A percentile compares a stretch with the other conserved stretches of the same genome.
Conservation (phyloP, 176 grass and related monocot genomes). For the Eragrostis nindensis region DNA sequence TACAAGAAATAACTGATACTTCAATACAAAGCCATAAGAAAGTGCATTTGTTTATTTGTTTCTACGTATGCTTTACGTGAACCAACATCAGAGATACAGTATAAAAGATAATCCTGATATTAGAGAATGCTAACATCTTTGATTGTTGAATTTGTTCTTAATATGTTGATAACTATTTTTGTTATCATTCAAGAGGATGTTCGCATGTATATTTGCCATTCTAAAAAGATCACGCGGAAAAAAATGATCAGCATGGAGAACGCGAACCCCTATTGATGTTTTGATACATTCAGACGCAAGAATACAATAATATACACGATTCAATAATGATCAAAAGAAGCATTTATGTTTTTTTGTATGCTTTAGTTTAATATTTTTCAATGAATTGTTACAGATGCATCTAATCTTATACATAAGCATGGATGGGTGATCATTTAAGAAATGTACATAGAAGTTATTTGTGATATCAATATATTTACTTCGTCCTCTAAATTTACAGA, state of each 20-base stretch:
- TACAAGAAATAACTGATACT: not conserved
- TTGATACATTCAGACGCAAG: not conserved
- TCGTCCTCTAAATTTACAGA: not conserved
- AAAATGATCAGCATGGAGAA: not conserved
- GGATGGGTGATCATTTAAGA: not conserved
- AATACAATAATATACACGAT: not conserved
- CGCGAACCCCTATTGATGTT: not conserved
- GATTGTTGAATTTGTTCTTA: not conserved
- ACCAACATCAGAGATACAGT: not conserved
- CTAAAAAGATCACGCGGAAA: not conserved
- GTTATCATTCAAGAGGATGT: not conserved
- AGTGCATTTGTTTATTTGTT: constrained; percentile 1
- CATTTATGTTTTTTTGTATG: not conserved
- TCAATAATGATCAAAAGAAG: not conserved
- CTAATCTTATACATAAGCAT: not conserved
- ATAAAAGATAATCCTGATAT: not conserved
- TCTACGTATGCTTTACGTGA: not conserved
- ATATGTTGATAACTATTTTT: not conserved
- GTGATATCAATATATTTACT: not conserved
- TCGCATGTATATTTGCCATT: constrained; percentile 2
- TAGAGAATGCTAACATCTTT: constrained; percentile 10
- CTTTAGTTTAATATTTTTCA: constrained; percentile 13
- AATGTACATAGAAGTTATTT: constrained; percentile 2
- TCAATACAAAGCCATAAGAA: not conserved
- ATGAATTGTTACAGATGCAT: not conserved